Percentiles rank a stretch among this genome's conserved stretches.
phyloP scores from a whole-genome alignment of 768 basidiomycete species.

The Sarcodon aspratus region DNA sequence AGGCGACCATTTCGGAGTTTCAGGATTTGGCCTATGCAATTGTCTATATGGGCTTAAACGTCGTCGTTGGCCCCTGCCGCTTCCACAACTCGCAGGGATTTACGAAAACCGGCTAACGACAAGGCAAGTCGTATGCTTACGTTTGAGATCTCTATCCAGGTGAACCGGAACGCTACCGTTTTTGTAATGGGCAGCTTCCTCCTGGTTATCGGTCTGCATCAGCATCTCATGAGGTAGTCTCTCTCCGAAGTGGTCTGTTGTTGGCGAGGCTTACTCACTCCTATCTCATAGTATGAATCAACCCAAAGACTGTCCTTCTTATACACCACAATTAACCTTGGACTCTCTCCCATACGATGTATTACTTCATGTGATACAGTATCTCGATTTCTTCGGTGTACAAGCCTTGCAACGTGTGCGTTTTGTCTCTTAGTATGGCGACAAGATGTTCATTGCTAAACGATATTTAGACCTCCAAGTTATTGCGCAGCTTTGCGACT shows the following conservation, averaged over 20 bases:
- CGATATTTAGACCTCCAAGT: slow-evolving; percentile 42
- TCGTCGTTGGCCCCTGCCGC: too few species aligned
- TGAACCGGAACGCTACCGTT: neutral
- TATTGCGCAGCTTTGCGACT: slow-evolving; percentile 45
- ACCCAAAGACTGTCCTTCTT: neutral
- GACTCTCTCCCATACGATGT: slow-evolving; percentile 56
- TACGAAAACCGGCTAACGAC: too few species aligned
- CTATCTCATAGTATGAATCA: too few species aligned
- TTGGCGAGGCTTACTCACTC: too few species aligned
- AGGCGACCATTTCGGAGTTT: too few species aligned
- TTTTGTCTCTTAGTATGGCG: neutral
- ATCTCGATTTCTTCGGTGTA: slow-evolving; percentile 50
- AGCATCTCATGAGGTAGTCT: neutral
- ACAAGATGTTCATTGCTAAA: neutral
- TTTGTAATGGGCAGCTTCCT: neutral
- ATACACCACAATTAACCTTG: slow-evolving; percentile 8
- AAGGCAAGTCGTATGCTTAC: too few species aligned
- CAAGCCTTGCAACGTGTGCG: slow-evolving; percentile 52
- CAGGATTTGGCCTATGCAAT: too few species aligned
- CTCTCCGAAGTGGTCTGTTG: too few species aligned
- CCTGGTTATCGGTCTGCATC: neutral
- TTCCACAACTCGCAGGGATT: too few species aligned
- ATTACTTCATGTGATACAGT: slow-evolving; percentile 52
- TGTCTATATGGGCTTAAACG: too few species aligned
- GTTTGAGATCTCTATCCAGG: too few species aligned